Conservation (phyloP, 1,284 basidiomycete species). For the Moesziomyces sp. region DNA sequence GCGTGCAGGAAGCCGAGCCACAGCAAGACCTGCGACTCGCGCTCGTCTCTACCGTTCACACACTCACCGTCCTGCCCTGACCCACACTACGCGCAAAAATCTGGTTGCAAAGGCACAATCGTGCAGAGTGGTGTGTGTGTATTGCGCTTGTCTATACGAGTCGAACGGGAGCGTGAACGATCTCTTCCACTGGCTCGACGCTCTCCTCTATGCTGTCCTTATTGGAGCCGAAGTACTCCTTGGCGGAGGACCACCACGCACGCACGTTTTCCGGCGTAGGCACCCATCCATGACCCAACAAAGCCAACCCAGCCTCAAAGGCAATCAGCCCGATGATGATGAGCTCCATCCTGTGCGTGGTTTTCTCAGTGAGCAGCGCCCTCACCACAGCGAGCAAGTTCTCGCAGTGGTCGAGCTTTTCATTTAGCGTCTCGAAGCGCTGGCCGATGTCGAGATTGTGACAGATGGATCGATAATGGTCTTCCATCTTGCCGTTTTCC, state of each 20-base stretch:
- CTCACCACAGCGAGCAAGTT: conserved; percentile 61
- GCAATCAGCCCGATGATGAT: conserved; percentile 64
- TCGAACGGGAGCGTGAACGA: not conserved
- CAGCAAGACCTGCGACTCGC: not conserved
- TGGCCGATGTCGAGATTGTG: conserved; percentile 58
- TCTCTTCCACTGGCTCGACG: not conserved
- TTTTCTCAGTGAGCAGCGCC: conserved; percentile 63
- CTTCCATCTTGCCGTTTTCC: conserved; percentile 62
- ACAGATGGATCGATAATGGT: conserved; percentile 64
- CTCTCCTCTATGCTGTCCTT: not conserved
- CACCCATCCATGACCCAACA: conserved; percentile 58
- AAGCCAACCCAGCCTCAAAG: conserved; percentile 55
- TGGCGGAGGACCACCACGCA: conserved; percentile 10
- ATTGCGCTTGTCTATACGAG: not conserved
- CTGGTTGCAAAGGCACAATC: not conserved
- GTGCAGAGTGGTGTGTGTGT: not conserved
- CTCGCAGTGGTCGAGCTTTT: conserved; percentile 65
- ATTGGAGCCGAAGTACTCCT: conserved; percentile 7
- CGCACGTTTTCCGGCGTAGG: conserved; percentile 39
- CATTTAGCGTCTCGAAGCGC: conserved; percentile 62
- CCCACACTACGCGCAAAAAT: not conserved
- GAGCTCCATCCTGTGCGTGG: conserved; percentile 64
- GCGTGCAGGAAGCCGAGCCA: conserved; percentile 16
- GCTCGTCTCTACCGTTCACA: not conserved
- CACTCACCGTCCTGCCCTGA: not conserved